Evolutionary conservation across 345 rosid species (phyloP).

Genomic region (Melastoma malabathricum): DNA sequence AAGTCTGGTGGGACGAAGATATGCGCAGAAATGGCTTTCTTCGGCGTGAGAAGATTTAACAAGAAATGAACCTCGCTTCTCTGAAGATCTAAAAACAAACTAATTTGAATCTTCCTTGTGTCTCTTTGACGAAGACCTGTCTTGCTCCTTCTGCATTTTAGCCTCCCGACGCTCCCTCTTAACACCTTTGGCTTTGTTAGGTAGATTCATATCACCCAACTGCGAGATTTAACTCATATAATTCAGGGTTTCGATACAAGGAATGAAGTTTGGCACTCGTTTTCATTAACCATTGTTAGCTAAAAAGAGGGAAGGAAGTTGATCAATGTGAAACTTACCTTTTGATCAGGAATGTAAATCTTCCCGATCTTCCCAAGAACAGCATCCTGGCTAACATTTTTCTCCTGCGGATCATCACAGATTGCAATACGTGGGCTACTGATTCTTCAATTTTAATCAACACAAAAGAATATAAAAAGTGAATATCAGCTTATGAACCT

Average conservation of each 20-base stretch:
- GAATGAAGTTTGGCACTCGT: neutral
- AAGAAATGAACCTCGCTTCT: too few species aligned
- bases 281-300: neutral
- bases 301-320: neutral
- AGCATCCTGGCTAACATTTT: slow-evolving; percentile 58
- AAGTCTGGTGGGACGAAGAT: too few species aligned
- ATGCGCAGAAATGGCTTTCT: too few species aligned
- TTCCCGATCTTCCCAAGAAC: slow-evolving; percentile 54
- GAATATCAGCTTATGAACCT: slow-evolving; percentile 25
- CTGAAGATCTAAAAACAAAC: neutral
- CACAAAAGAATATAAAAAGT: too few species aligned
- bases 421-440: too few species aligned
- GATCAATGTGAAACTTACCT: slow-evolving; percentile 26
- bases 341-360: slow-evolving; percentile 89
- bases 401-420: slow-evolving; percentile 24
- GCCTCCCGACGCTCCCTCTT: slow-evolving; percentile 92
- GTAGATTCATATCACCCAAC: slow-evolving; percentile 45
- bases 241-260: neutral
- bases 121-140: slow-evolving; percentile 37
- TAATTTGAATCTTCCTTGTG: slow-evolving; percentile 40
- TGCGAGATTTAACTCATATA: slow-evolving; percentile 8
- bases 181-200: slow-evolving; percentile 66
- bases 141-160: slow-evolving; percentile 27
- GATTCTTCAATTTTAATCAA: too few species aligned
- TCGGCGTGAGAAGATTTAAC: too few species aligned